These are phyloP conservation scores for Termitomyces heimii DNA, from an alignment of 768 basidiomycete genomes.

Conservation along the genomic window DNA sequence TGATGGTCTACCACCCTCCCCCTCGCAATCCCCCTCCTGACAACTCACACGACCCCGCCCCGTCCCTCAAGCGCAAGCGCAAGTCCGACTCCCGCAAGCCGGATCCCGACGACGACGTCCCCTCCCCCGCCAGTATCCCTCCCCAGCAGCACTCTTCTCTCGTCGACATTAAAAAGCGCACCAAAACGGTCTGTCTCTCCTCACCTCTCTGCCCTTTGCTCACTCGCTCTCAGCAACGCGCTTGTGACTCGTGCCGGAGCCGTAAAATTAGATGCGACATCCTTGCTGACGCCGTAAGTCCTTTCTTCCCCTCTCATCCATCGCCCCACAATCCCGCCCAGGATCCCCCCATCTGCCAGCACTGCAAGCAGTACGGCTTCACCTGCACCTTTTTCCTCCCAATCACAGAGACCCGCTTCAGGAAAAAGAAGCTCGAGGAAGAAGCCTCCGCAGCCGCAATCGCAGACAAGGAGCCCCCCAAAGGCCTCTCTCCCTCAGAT, in stretches of 20 bases:
- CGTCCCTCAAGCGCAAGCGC: conserved; percentile 59
- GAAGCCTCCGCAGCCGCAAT: conserved; percentile 27
- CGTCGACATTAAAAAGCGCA: conserved; percentile 76
- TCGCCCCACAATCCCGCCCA: no score
- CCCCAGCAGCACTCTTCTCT: conserved; percentile 20
- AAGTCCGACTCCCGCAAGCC: conserved; percentile 32
- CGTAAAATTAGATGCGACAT: conserved; percentile 96
- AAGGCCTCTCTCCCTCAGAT: conserved; percentile 31
- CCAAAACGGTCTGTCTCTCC: conserved; percentile 64
- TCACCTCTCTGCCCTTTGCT: not conserved
- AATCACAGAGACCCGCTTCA: conserved; percentile 98
- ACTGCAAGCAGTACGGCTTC: conserved; percentile 90
- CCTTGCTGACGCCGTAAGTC: conserved; percentile 50
- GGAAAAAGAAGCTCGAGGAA: conserved; percentile 87
- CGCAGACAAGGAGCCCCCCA: conserved; percentile 28
- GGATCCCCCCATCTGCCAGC: conserved; percentile 82
- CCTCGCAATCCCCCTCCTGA: conserved; percentile 30
- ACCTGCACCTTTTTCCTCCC: conserved; percentile 98
- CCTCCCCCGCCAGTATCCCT: conserved; percentile 36
- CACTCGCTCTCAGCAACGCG: conserved; percentile 44
- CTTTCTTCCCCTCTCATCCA: not conserved
- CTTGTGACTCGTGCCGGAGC: conserved; percentile 86
- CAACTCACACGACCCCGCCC: conserved; percentile 28
- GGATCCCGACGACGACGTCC: conserved; percentile 57
- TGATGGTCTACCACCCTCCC: conserved; percentile 59